Conservation (phyloP, 192 early-diverging fungal genomes). For the Coemansia umbellata region DNA sequence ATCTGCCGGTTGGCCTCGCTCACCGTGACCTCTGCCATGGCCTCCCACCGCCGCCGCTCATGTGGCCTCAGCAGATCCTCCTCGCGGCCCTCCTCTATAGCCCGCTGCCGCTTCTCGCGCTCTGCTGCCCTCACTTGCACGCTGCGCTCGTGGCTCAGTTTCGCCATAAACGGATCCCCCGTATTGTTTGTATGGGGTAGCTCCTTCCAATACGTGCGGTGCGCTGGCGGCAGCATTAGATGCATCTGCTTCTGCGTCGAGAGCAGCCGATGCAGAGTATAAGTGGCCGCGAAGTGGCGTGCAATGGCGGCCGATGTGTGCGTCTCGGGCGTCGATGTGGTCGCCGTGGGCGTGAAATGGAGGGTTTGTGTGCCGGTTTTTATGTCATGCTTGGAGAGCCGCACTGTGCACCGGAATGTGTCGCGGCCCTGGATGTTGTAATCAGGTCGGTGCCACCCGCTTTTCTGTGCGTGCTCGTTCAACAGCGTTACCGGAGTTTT, state of each 20-base stretch:
- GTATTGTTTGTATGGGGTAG: constrained; percentile 28
- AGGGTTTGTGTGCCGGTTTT: constrained; percentile 36
- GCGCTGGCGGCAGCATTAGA: constrained; percentile 68
- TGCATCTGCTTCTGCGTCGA: constrained; percentile 63
- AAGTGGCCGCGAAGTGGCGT: constrained; percentile 72
- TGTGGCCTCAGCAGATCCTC: constrained; percentile 22
- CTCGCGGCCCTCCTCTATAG: constrained; percentile 34
- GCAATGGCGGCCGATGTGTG: constrained; percentile 50
- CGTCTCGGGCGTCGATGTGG: neutral
- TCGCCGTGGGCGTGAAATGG: constrained; percentile 9
- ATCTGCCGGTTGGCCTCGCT: constrained; percentile 52
- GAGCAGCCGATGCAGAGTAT: constrained; percentile 68
- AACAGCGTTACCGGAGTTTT: constrained; percentile 77
- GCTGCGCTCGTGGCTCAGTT: constrained; percentile 46
- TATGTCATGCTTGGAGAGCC: constrained; percentile 23
- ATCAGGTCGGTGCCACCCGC: constrained; percentile 68
- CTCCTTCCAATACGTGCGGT: constrained; percentile 68
- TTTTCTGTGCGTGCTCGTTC: constrained; percentile 66
- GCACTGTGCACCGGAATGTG: constrained; percentile 45
- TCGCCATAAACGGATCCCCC: constrained; percentile 74
- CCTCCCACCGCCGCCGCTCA: constrained; percentile 30
- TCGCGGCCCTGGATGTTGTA: constrained; percentile 66
- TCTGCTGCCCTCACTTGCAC: constrained; percentile 2
- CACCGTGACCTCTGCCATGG: constrained; percentile 64
- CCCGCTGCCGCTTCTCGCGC: constrained; percentile 28